Conservation (phyloP, 2,329 filamentous ascomycete species). For the Colletotrichum musae region DNA sequence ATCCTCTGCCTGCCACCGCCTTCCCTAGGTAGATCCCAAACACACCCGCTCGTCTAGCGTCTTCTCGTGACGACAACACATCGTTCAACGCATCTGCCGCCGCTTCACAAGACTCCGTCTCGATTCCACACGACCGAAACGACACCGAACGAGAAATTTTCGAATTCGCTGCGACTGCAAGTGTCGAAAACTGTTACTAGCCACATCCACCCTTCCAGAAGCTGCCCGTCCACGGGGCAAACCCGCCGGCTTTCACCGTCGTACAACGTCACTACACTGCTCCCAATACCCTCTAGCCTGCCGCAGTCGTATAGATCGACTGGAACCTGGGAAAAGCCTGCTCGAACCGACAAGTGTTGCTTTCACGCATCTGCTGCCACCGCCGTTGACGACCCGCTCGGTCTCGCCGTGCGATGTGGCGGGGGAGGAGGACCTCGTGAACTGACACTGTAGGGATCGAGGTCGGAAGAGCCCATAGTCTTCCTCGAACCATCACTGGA, state of each 20-base stretch:
- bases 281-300: constrained; percentile 18
- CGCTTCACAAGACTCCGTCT: not conserved
- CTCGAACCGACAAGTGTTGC: constrained; percentile 36
- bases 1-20: not conserved
- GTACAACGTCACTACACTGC: constrained; percentile 18
- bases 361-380: constrained; percentile 40
- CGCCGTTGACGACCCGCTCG: constrained; percentile 37
- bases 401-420: constrained; percentile 60
- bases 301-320: constrained; percentile 37
- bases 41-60: constrained; percentile 5
- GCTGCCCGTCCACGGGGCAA: constrained; percentile 28
- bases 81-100: constrained; percentile 6
- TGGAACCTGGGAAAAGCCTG: constrained; percentile 21
- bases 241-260: constrained; percentile 11
- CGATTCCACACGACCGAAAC: not conserved
- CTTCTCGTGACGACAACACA: constrained; percentile 17
- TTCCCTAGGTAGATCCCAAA: not conserved
- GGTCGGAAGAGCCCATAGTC: constrained; percentile 46
- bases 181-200: constrained; percentile 12
- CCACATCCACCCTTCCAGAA: constrained; percentile 13
- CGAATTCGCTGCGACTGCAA: not conserved
- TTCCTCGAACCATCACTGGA: constrained; percentile 35
- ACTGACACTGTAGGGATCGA: constrained; percentile 52
- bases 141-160: not conserved
- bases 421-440: constrained; percentile 58